Conservation (phyloP, 352 stramenopile genomes). For the Globisporangium yorkense region DNA sequence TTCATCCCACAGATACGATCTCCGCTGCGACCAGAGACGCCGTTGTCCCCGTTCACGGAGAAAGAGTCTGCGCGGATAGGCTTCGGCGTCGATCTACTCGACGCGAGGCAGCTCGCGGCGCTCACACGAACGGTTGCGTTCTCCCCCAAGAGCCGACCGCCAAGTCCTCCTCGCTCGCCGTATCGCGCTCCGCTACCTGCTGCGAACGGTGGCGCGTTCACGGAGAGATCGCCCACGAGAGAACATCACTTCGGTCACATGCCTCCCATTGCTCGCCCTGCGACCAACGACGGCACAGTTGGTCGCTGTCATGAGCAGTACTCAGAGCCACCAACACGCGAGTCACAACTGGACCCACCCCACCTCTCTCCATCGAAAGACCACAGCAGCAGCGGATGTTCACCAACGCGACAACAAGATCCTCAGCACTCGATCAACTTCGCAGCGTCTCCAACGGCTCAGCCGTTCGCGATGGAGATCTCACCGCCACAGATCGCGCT, state of each 20-base stretch:
- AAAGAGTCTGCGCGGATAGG: constrained; percentile 42
- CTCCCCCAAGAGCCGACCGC: constrained; percentile 22
- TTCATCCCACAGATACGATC: constrained; percentile 13
- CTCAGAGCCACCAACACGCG: neutral
- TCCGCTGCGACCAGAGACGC: constrained; percentile 28
- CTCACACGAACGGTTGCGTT: constrained; percentile 36
- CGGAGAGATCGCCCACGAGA: constrained; percentile 9
- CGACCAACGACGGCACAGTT: constrained; percentile 3
- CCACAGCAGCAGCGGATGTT: neutral
- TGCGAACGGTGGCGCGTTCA: constrained; percentile 6
- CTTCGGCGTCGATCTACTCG: constrained; percentile 31
- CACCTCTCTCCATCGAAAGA: constrained; percentile 4
- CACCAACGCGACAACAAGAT: neutral
- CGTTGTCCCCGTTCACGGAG: constrained; percentile 33
- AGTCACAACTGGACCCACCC: too few species aligned
- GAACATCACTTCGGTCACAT: constrained; percentile 1
- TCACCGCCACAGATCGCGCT: constrained; percentile 37
- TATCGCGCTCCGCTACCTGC: constrained; percentile 2
- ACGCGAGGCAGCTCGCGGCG: constrained; percentile 40
- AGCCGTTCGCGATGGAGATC: constrained; percentile 56
- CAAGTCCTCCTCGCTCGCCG: constrained; percentile 25
- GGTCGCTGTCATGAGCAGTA: neutral
- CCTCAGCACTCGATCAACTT: neutral
- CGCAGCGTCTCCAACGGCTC: constrained; percentile 15
- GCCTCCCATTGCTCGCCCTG: neutral